phyloP scores from a whole-genome alignment of 208 protist genomes.

The Wallacemonas sp. region DNA sequence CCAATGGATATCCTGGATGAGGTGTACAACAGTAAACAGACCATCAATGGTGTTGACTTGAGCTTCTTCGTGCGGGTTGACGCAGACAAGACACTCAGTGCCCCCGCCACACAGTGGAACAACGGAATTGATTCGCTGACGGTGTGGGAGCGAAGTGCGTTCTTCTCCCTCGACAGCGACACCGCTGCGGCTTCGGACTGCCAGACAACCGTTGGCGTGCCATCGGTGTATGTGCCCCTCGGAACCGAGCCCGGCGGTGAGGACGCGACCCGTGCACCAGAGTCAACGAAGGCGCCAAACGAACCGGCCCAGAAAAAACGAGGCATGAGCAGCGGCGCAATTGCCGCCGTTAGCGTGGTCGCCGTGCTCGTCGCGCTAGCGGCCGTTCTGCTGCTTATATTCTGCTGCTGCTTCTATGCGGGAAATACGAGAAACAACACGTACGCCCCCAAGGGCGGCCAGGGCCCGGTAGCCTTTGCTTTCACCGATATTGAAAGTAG shows the following conservation, averaged over 20 bases:
- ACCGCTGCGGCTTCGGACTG: too few species aligned
- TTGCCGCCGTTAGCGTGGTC: slow-evolving; percentile 3
- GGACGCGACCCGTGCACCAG: too few species aligned
- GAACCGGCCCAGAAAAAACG: background rate
- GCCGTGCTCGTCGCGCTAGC: background rate
- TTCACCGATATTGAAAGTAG: slow-evolving; percentile 74
- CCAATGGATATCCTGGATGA: background rate
- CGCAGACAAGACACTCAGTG: too few species aligned
- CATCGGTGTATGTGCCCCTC: too few species aligned
- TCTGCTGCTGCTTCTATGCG: slow-evolving; percentile 11
- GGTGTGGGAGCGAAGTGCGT: too few species aligned
- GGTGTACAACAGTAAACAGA: background rate
- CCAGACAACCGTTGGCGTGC: too few species aligned
- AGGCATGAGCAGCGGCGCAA: background rate
- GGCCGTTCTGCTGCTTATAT: background rate
- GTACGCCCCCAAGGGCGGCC: slow-evolving; percentile 46
- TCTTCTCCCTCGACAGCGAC: too few species aligned
- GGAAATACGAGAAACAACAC: slow-evolving; percentile 41
- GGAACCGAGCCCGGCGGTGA: too few species aligned
- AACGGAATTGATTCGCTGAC: too few species aligned
- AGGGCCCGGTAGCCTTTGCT: slow-evolving; percentile 42
- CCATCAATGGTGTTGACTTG: too few species aligned
- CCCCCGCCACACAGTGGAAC: too few species aligned
- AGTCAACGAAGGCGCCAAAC: background rate
- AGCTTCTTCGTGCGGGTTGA: too few species aligned